Evolutionary conservation across 306 rosid species (phyloP), one percentile per base, ranked within the genome.

Genomic region (Fagus crenata): DNA sequence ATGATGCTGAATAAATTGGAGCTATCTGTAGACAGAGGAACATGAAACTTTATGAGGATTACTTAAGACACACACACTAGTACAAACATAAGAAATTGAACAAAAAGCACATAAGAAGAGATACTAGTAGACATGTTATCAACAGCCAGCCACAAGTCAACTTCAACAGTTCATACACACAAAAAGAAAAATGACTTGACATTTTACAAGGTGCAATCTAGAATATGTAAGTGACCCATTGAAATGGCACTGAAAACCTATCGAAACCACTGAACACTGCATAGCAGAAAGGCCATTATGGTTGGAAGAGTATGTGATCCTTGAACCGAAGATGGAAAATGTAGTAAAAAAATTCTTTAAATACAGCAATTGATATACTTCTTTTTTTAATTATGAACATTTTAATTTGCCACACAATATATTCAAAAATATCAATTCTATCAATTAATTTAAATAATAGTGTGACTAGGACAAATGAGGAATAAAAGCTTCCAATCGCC

Each of bases 1-100:
- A 95, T 2, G 98, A 92, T n/a, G 90, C 76, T 86, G 92, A 85
- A 87, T 95, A 95, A 76, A 95, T 88, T 63, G 98, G 98, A 89
- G 98, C 96, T 83, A 95, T 88, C 98, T 95, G 90, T 68, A 83
- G 80, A 83, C 77, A 79, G 35, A 73, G 69, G 49, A 81, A 79
- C 75, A 81, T 65, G 73, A 54, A 37, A 80, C 71, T 56, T 53
- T 32, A 73, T 59, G 74, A 85, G 85, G 67, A 75, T 76, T 74
- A 77, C 58, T 73, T 53, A 39, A 67, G n/a, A 78, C n/a, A 39
- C 49, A 65, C 55, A 71, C 63, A 74, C 51, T 46, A 46, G 14
- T 46, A 7, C 51, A 46, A 46, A 46, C 0, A 46, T 7, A 46
- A 9, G 11, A 43, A 43, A 43, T 0, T n/a, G 33, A 53, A 69